phyloP scores from a whole-genome alignment of 2,329 filamentous ascomycete species.

The Neofusicoccum cordaticola region DNA sequence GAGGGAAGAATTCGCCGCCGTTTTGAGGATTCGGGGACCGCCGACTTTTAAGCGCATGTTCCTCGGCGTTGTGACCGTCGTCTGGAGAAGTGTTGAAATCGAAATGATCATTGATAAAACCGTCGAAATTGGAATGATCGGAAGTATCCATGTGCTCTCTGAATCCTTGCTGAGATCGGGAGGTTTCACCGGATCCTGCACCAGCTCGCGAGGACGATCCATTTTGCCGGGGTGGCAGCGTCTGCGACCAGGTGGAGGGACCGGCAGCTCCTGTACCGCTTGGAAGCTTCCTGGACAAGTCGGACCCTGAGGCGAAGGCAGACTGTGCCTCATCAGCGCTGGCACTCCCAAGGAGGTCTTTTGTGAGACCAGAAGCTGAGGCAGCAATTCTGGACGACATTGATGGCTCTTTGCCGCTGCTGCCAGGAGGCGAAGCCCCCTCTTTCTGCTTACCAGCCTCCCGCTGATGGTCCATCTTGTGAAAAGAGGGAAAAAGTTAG shows the following conservation, averaged over 20 bases:
- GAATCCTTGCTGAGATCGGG: conserved; percentile 2
- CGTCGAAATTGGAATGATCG: neutral
- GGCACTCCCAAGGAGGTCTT: conserved; percentile 15
- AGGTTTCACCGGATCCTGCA: neutral
- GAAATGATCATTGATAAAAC: too few relatives aligned
- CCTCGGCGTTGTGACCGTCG: too few relatives aligned
- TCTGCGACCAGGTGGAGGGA: conserved; percentile 17
- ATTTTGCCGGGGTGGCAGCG: conserved; percentile 16
- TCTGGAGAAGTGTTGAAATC: too few relatives aligned
- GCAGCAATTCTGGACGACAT: conserved; percentile 21
- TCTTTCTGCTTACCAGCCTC: neutral
- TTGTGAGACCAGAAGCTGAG: conserved; percentile 21
- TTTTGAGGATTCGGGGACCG: neutral
- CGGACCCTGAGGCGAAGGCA: conserved; percentile 11
- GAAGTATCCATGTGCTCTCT: neutral
- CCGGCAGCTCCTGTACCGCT: conserved; percentile 10
- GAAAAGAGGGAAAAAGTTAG: neutral
- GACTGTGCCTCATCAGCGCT: conserved; percentile 17
- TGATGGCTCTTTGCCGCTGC: conserved; percentile 18
- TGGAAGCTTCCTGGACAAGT: conserved; percentile 16
- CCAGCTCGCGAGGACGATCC: conserved; percentile 10
- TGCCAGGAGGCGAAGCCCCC: neutral
- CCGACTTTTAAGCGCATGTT: too few relatives aligned
- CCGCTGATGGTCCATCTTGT: conserved; percentile 3
- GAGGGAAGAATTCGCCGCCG: neutral